A percentile compares a stretch with the other conserved stretches of the same genome.
phyloP scores from a whole-genome alignment of 352 stramenopile genomes.

The Phytophthora vignae region DNA sequence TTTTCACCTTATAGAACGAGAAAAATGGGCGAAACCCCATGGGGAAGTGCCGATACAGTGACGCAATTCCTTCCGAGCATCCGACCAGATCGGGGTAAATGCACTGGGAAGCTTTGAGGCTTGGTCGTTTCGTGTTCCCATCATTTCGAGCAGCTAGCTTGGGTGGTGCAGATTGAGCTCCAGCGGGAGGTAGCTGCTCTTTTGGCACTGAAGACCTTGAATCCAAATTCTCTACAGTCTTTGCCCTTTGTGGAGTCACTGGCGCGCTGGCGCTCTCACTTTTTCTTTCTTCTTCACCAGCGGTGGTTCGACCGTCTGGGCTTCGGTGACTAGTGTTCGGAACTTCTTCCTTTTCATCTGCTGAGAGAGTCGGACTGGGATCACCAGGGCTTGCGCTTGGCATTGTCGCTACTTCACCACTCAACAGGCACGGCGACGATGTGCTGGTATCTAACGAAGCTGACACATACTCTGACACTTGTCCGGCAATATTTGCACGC shows the following conservation, averaged over 20 bases:
- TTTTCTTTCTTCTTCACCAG: neutral
- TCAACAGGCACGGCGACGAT: constrained; percentile 29
- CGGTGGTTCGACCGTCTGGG: neutral
- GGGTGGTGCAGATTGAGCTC: constrained; percentile 21
- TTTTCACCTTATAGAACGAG: constrained; percentile 74
- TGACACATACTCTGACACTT: constrained; percentile 22
- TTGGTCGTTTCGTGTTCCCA: constrained; percentile 12
- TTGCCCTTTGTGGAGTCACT: constrained; percentile 6
- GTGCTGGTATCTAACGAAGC: constrained; percentile 24
- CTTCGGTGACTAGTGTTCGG: neutral
- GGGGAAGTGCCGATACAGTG: constrained; percentile 61
- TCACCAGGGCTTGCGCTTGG: constrained; percentile 14
- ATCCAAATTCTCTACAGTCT: neutral
- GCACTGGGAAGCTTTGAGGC: constrained; percentile 16
- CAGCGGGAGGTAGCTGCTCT: neutral
- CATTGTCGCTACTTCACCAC: constrained; percentile 16
- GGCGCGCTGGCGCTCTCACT: constrained; percentile 3
- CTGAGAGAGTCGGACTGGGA: constrained; percentile 12
- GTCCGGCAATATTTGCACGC: neutral
- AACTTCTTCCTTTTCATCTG: constrained; percentile 7
- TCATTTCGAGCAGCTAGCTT: constrained; percentile 3
- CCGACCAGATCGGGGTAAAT: constrained; percentile 60
- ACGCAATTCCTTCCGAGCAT: constrained; percentile 59
- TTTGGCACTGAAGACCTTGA: neutral
- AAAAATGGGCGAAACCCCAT: constrained; percentile 64